Conservation (phyloP, 306 rosid species). For the Pyrus communis region DNA sequence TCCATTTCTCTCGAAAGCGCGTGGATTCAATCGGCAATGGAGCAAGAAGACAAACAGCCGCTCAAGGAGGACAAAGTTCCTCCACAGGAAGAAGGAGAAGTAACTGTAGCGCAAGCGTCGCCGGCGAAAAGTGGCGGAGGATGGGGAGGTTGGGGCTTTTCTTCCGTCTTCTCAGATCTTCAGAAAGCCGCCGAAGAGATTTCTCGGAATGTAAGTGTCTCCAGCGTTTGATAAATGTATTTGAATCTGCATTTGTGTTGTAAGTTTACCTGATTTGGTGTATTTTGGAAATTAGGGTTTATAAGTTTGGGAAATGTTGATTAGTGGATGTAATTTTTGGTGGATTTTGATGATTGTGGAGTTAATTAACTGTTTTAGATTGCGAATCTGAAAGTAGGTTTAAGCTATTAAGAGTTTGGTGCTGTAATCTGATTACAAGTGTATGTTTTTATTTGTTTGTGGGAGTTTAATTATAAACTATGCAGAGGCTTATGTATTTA, state of each 20-base stretch:
- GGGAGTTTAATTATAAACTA: background rate
- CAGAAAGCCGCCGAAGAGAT: constrained; percentile 93
- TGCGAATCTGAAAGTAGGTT: background rate
- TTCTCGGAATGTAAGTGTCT: constrained; percentile 72
- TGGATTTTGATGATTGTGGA: background rate
- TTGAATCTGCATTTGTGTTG: background rate
- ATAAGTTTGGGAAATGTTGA: background rate
- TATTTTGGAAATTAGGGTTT: constrained; percentile 7
- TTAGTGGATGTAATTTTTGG: background rate
- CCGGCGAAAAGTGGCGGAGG: constrained; percentile 34
- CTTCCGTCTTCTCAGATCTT: constrained; percentile 73
- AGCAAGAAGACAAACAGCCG: constrained; percentile 45
- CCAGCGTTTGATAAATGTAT: background rate
- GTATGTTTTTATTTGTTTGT: no score
- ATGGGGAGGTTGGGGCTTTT: constrained; percentile 86
- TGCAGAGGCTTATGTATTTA: background rate
- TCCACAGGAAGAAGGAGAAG: constrained; percentile 7
- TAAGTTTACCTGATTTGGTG: background rate
- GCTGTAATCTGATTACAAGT: background rate
- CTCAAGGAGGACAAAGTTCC: constrained; percentile 34
- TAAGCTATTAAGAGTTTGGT: background rate
- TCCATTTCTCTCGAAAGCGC: background rate
- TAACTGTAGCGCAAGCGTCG: constrained; percentile 6
- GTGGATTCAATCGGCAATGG: constrained; percentile 34
- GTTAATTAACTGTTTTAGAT: background rate